These are phyloP conservation scores for Aspergillus sclerotioniger DNA, from an alignment of 495 filamentous ascomycete genomes.

Conservation along the genomic window DNA sequence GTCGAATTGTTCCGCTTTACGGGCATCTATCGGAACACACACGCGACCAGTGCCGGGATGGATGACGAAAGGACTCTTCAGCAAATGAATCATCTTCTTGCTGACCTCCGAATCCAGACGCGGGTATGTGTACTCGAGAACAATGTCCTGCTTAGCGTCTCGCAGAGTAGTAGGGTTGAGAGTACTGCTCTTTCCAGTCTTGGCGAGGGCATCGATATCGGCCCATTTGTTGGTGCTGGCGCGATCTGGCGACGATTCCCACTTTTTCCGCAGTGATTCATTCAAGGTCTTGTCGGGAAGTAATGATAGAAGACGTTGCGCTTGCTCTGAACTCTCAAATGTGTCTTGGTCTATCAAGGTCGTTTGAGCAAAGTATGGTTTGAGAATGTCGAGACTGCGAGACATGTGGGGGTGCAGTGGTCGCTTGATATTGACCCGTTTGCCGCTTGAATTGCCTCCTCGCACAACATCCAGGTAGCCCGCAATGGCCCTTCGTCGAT, in stretches of 20 bases:
- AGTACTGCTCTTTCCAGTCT: slow-evolving; percentile 62
- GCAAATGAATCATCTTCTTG: slow-evolving; percentile 95
- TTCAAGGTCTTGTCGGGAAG: slow-evolving; percentile 75
- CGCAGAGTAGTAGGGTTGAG: slow-evolving; percentile 64
- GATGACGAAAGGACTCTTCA: slow-evolving; percentile 94
- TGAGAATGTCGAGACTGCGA: slow-evolving; percentile 81
- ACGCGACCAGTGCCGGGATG: slow-evolving; percentile 92
- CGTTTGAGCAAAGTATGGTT: slow-evolving; percentile 72
- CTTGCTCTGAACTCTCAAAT: slow-evolving; percentile 63
- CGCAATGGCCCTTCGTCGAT: slow-evolving; percentile 76
- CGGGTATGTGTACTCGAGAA: slow-evolving; percentile 98
- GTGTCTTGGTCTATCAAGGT: slow-evolving; percentile 85
- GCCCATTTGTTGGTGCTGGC: slow-evolving; percentile 80
- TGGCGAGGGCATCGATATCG: slow-evolving; percentile 84
- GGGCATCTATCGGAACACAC: slow-evolving; percentile 87
- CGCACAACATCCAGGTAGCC: slow-evolving; percentile 84
- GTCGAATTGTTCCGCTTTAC: slow-evolving; percentile 72
- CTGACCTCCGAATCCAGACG: slow-evolving; percentile 93
- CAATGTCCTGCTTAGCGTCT: slow-evolving; percentile 91
- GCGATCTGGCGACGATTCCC: slow-evolving; percentile 78
- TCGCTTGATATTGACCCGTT: slow-evolving; percentile 80
- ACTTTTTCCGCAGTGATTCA: slow-evolving; percentile 79
- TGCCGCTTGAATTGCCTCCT: slow-evolving; percentile 79
- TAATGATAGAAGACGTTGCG: slow-evolving; percentile 70
- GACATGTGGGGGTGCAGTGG: slow-evolving; percentile 88